phyloP scores from a whole-genome alignment of 225 moss, liverwort and hornwort genomes.

The Bryoerythrophyllum caledonicum region DNA sequence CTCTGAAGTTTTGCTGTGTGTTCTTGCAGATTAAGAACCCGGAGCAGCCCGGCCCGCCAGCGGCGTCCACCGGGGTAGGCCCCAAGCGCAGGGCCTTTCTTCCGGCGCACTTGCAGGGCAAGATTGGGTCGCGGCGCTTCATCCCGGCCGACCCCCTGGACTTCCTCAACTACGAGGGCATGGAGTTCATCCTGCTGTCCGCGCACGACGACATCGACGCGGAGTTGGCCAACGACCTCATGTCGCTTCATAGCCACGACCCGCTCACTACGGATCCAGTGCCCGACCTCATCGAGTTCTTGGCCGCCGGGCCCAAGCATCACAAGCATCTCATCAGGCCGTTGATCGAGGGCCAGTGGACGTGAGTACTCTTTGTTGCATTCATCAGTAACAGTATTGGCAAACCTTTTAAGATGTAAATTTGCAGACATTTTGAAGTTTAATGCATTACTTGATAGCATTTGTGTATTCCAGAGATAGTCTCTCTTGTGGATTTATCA shows the following conservation, averaged over 20 bases:
- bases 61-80: constrained; percentile 25
- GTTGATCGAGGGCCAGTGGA: constrained; percentile 53
- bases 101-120: constrained; percentile 46
- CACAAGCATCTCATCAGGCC: constrained; percentile 38
- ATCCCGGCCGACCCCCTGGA: constrained; percentile 55
- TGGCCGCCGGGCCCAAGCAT: constrained; percentile 23
- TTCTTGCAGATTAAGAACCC: constrained; percentile 55
- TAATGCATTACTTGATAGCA: too few relatives aligned
- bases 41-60: constrained; percentile 31
- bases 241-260: constrained; percentile 2
- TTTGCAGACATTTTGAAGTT: too few relatives aligned
- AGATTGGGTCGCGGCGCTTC: constrained; percentile 45
- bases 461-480: too few relatives aligned
- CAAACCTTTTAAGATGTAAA: too few relatives aligned
- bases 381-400: too few relatives aligned
- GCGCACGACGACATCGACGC: constrained; percentile 46
- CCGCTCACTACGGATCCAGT: constrained; percentile 15
- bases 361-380: not conserved
- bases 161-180: constrained; percentile 60
- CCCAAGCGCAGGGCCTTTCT: constrained; percentile 44
- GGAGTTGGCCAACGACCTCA: constrained; percentile 35
- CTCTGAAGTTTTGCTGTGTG: not conserved
- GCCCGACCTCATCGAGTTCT: constrained; percentile 37
- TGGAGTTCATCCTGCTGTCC: constrained; percentile 49
- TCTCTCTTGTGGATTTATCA: too few relatives aligned